Base-by-base conservation (phyloP, 306 rosid species). In the Arachis hypogaea region DNA sequence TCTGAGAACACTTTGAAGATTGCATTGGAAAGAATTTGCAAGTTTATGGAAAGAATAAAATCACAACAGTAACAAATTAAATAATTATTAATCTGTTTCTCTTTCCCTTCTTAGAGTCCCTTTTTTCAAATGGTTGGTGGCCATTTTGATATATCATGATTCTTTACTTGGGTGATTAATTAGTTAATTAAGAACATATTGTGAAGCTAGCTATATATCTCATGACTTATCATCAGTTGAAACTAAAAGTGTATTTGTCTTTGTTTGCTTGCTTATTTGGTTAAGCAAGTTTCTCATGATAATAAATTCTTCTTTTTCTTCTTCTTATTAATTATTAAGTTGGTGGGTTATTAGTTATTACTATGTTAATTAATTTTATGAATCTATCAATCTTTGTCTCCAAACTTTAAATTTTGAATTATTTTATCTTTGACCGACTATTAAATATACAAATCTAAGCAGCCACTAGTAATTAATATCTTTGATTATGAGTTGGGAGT, bases 201-300 rank as follows among this genome's bases (percentile, higher is more conserved):
- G 85, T 77, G 74, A 76, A 79, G 72, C 61, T 63, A 60, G 38
- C 38, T 33, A 33, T 33, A 33, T 33, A 33, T 33, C 38, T 4
- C 2, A 33, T 33, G 38, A 33, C 38, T 33, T 4, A 33, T 33
- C 38, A 61, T 62, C 47, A 47, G 68, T 72, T 55, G 16, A 71
- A 7, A 46, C 66, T 63, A 8, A 8, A 71, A 59, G 47, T 55
- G 79, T 62, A 60, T 29, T 30, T 51, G 40, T 51, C 77, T 75
- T 77, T 88, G 88, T 91, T 88, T 88, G 86, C 93, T 88, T 91
- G 92, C 89, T 84, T 33, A 33, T 33, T 45, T 78, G 57, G 65
- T 55, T 62, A 75, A 85, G 89, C 89, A 86, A 91, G 90, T 90
- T 86, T 52, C 30, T 73, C 59, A 73, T 6, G 46, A 43, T 9